Evolutionary conservation across 805 yeast genomes (phyloP).

Genomic region (Yamadazyma scolyti): DNA sequence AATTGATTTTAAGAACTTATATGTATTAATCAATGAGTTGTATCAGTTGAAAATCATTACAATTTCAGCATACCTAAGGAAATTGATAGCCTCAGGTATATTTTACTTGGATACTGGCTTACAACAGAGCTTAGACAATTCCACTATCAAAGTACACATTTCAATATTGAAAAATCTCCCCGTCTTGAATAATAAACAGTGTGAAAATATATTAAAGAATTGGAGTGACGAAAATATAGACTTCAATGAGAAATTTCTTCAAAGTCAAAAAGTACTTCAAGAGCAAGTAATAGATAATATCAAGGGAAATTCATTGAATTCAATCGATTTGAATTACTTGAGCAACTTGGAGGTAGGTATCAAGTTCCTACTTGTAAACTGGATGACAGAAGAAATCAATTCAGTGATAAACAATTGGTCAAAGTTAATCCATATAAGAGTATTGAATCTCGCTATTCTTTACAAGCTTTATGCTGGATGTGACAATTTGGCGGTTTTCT

Average conservation of each 20-base stretch:
- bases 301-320: slow-evolving; percentile 16
- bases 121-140: slow-evolving; percentile 3
- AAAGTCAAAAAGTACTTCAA: slow-evolving; percentile 30
- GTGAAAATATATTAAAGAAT: slow-evolving; percentile 51
- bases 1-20: slow-evolving; percentile 27
- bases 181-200: slow-evolving; percentile 49
- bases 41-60: slow-evolving; percentile 48
- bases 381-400: slow-evolving; percentile 45
- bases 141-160: slow-evolving; percentile 43
- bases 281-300: slow-evolving; percentile 29
- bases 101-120: slow-evolving; percentile 48
- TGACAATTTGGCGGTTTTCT: slow-evolving; percentile 39
- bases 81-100: slow-evolving; percentile 81
- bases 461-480: slow-evolving; percentile 33
- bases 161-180: slow-evolving; percentile 57
- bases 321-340: slow-evolving; percentile 9
- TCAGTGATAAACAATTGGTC: slow-evolving; percentile 28
- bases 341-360: slow-evolving; percentile 36
- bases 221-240: slow-evolving; percentile 34
- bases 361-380: slow-evolving; percentile 43
- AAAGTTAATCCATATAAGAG: slow-evolving; percentile 32
- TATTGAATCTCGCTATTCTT: slow-evolving; percentile 24
- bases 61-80: slow-evolving; percentile 68
- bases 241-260: slow-evolving; percentile 34
- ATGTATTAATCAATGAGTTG: slow-evolving; percentile 51